A percentile compares a stretch with the other conserved stretches of the same genome.
phyloP scores from a whole-genome alignment of 179 eudicot genomes.

The Vitellaria paradoxa region DNA sequence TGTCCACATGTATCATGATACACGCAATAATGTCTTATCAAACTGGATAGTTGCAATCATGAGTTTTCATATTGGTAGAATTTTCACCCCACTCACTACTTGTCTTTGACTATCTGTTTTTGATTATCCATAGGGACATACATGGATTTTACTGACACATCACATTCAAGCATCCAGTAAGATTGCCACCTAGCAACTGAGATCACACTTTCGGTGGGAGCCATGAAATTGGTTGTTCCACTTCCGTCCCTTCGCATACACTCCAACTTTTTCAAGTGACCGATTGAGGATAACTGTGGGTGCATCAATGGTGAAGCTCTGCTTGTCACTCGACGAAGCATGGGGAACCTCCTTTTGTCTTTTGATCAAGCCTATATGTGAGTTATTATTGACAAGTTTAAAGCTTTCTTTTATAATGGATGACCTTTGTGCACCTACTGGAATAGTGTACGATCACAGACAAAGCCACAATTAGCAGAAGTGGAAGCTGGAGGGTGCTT shows the following conservation, averaged over 20 bases:
- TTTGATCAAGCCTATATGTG: slow-evolving; percentile 10
- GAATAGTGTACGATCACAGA: background rate
- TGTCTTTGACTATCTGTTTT: background rate
- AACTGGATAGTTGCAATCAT: slow-evolving; percentile 1
- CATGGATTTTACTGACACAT: background rate
- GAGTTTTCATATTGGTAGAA: slow-evolving; percentile 1
- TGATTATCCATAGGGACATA: background rate
- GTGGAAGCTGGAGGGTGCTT: slow-evolving; percentile 10
- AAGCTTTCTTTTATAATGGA: slow-evolving; percentile 12
- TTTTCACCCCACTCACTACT: slow-evolving; percentile 5
- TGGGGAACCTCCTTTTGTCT: background rate
- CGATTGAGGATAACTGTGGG: background rate
- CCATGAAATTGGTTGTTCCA: slow-evolving; percentile 11
- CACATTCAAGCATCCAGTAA: background rate
- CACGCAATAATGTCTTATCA: background rate
- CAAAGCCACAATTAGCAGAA: slow-evolving; percentile 1
- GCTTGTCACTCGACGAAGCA: background rate
- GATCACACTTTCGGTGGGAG: slow-evolving; percentile 9
- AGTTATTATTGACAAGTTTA: slow-evolving; percentile 9
- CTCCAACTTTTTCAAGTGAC: slow-evolving; percentile 12
- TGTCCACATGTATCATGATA: too few relatives aligned
- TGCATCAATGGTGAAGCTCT: slow-evolving; percentile 7
- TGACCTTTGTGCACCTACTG: background rate
- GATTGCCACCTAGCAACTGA: background rate
- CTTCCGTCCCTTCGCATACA: background rate